These are phyloP conservation scores for Linum lewisii DNA, from an alignment of 345 rosid genomes.

Conservation along the genomic window DNA sequence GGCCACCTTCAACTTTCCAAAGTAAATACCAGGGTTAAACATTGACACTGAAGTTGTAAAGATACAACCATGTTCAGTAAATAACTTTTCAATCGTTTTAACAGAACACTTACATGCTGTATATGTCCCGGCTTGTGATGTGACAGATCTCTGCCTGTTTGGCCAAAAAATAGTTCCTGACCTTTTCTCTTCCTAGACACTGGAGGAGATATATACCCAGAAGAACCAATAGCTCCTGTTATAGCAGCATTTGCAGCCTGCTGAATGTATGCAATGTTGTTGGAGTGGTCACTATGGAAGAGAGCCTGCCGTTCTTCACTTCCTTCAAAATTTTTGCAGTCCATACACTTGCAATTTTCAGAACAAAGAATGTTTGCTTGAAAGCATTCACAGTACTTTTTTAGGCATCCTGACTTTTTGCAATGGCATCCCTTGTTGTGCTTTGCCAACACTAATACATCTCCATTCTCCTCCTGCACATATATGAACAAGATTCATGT, in stretches of 20 bases:
- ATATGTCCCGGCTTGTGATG: slow-evolving; percentile 48
- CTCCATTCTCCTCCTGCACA: slow-evolving; percentile 19
- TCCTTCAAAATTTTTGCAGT: slow-evolving; percentile 30
- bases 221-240: slow-evolving; percentile 17
- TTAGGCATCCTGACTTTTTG: slow-evolving; percentile 39
- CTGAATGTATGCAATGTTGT: slow-evolving; percentile 12
- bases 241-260: slow-evolving; percentile 11
- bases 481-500: background rate
- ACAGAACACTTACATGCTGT: slow-evolving; percentile 55
- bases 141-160: slow-evolving; percentile 50
- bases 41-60: background rate
- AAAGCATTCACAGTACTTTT: slow-evolving; percentile 57
- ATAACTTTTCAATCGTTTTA: too few species aligned
- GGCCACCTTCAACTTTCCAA: background rate
- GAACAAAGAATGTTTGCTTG: slow-evolving; percentile 41
- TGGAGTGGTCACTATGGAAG: slow-evolving; percentile 3
- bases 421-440: slow-evolving; percentile 45
- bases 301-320: background rate
- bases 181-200: slow-evolving; percentile 30
- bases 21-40: background rate
- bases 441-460: slow-evolving; percentile 20
- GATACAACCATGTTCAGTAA: too few species aligned
- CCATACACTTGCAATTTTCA: slow-evolving; percentile 40
- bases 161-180: slow-evolving; percentile 40
- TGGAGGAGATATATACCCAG: slow-evolving; percentile 12